Base-by-base conservation (phyloP, 2,329 filamentous ascomycete species). In the Colletotrichum sojae region DNA sequence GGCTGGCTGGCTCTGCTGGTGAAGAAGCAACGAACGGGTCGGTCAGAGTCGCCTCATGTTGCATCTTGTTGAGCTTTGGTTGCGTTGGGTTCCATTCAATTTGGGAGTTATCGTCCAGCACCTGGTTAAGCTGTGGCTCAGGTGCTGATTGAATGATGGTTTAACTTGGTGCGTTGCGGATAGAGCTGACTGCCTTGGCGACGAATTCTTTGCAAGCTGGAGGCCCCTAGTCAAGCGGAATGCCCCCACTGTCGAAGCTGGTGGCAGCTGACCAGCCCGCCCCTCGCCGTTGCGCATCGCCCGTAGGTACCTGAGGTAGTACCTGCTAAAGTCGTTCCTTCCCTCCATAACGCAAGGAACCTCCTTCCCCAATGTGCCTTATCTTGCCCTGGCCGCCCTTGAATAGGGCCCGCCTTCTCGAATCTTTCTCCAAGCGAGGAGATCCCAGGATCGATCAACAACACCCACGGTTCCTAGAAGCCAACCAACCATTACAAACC, bases 151-250 rank as follows among this genome's bases (percentile, higher is more conserved):
- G 13, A 43, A 43, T 15, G 13, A 43, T n/a, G 40, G 40, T 43
- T 43, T 8, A 15, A 10, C 31, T 16, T 52, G 13, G 48, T 40
- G 31, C 10, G 59, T 64, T 68, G 60, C 48, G 54, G n/a, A 64
- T 54, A 64, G 13, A 27, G 31, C 25, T 39, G 45, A 43, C 51
- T 36, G 31, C 31, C 31, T 36, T 36, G 31, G 31, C 31, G 31
- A 36, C 31, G 31, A 36, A 10, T 36, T 36, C 31, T 36, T 45
- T 36, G 49, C 36, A 18, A n/a, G 18, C 43, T 18, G 49, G 12
- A 13, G 52, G 36, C 54, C 18, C 25, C 46, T 51, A 25, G 22
- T 25, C 22, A 25, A 25, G 22, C 22, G 22, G 22, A 25, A 25
- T 25, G n/a, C n/a, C 57, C 10, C 22, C 20, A 10, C 49, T 25